These are phyloP conservation scores for Raphanus hybrid DNA, from an alignment of 441 rosid species.

Conservation along the genomic window DNA sequence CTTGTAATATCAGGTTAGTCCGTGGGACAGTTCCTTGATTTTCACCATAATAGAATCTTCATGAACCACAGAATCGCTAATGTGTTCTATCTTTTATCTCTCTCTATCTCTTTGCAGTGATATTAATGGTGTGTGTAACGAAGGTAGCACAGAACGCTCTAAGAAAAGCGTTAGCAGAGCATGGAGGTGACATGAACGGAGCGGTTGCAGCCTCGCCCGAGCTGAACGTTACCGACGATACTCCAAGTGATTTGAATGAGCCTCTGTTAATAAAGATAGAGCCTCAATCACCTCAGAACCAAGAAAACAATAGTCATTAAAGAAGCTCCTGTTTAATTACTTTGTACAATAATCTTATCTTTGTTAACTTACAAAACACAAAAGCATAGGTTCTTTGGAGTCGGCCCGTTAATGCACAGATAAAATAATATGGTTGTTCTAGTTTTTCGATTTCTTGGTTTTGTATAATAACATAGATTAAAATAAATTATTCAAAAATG, in stretches of 20 bases:
- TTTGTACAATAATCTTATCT: conserved; percentile 28
- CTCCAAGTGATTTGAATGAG: conserved; percentile 57
- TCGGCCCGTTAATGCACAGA: conserved; percentile 20
- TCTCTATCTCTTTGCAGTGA: conserved; percentile 55
- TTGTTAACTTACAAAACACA: conserved; percentile 28
- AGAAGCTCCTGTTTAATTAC: conserved; percentile 11
- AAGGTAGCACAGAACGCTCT: conserved; percentile 93
- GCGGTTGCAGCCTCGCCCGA: conserved; percentile 49
- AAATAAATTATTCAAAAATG: not conserved
- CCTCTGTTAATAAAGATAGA: conserved; percentile 89
- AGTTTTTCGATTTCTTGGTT: conserved; percentile 22
- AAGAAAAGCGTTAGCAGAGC: conserved; percentile 91
- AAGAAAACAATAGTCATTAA: conserved; percentile 35
- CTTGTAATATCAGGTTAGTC: conserved; percentile 72
- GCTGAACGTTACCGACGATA: conserved; percentile 51
- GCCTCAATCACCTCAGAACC: conserved; percentile 16
- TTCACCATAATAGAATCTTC: not conserved
- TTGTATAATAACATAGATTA: conserved; percentile 32
- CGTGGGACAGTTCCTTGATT: not conserved
- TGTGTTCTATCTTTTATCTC: not conserved
- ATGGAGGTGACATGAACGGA: conserved; percentile 54
- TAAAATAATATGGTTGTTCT: conserved; percentile 2
- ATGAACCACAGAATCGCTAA: conserved; percentile 5
- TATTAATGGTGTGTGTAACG: conserved; percentile 76
- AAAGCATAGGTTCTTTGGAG: conserved; percentile 32